Base-by-base conservation (phyloP, 192 early-diverging fungal genomes). In the Coemansia sp. region DNA sequence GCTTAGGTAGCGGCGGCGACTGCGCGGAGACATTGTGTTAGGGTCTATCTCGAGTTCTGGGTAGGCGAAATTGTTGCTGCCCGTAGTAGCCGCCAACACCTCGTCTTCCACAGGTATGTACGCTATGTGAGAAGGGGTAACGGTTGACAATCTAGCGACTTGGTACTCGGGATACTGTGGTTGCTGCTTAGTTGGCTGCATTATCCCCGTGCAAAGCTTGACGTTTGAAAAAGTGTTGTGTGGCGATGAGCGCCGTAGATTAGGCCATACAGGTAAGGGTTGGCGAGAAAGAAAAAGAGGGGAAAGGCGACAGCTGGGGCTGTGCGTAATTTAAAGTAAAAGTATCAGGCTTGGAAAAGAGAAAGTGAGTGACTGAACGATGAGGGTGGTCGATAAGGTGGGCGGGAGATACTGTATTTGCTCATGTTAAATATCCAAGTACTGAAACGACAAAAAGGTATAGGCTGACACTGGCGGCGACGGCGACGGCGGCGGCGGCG, bases 1-100 rank as follows among this genome's bases (percentile, higher is more conserved):
- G 72, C 79, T 82, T 37, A 74, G 79, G 51, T 76, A 58, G n/a
- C 80, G 67, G n/a, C 72, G 68, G 14, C 72, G 74, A 68, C 74
- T 82, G 42, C 68, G 68, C 11, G 80, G 80, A 9, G 80, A 77
- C 61, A 81, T 61, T 23, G 55, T 58, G 4, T 48, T 51, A 19
- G 62, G 29, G 7, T 80, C 73, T 0, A 63, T 21, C 7, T 53
- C 53, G 12, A 21, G 51, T 1, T 67, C 25, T 17, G 15, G 4
- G 2, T 46, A 53, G 32, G 51, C 62, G 17, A 27, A 10, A 29
- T 55, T 29, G 23, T 45, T 5, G 23, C 46, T 9, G 45, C n/a
- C 45, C 0, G 19, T 19, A 2, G n/a, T 48, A 7, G 45, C 19
- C 7, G 17, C n/a, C 19, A 9, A 17, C 32, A 34, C 32, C 19